Conservation (phyloP, 352 stramenopile genomes). For the Phytophthora sp. region DNA sequence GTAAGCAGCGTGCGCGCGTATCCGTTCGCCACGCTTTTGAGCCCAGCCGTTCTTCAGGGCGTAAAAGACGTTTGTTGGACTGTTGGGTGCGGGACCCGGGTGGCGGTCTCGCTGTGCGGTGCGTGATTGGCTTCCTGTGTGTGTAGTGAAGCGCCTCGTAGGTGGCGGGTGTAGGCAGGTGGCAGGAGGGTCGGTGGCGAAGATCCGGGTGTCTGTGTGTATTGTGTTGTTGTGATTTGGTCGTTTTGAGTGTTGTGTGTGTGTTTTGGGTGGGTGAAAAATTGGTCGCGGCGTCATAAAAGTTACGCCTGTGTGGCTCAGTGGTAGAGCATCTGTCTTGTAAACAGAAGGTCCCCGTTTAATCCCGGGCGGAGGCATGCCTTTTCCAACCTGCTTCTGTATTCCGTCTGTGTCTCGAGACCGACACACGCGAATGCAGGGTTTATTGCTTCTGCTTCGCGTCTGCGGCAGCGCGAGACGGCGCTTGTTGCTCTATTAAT, state of each 20-base stretch:
- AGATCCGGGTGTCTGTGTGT: too few relatives aligned
- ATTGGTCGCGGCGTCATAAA: not conserved
- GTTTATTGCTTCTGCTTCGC: not conserved
- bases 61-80: too few relatives aligned
- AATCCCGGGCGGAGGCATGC: constrained; percentile 36
- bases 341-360: constrained; percentile 47
- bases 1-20: too few relatives aligned
- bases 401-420: not conserved
- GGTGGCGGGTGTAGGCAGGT: too few relatives aligned
- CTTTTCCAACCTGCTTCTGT: constrained; percentile 1
- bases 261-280: not conserved
- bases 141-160: too few relatives aligned
- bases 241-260: not conserved
- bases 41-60: too few relatives aligned
- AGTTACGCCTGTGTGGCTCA: constrained; percentile 36
- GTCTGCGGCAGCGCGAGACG: not conserved
- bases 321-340: constrained; percentile 47
- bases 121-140: too few relatives aligned
- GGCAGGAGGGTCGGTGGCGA: too few relatives aligned
- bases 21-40: too few relatives aligned
- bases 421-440: not conserved
- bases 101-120: too few relatives aligned
- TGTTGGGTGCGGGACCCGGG: too few relatives aligned
- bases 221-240: not conserved
- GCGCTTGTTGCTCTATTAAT: not conserved